These are phyloP conservation scores for Colletotrichum cordylinicola DNA, from an alignment of 2,329 filamentous ascomycete species.

Conservation along the genomic window DNA sequence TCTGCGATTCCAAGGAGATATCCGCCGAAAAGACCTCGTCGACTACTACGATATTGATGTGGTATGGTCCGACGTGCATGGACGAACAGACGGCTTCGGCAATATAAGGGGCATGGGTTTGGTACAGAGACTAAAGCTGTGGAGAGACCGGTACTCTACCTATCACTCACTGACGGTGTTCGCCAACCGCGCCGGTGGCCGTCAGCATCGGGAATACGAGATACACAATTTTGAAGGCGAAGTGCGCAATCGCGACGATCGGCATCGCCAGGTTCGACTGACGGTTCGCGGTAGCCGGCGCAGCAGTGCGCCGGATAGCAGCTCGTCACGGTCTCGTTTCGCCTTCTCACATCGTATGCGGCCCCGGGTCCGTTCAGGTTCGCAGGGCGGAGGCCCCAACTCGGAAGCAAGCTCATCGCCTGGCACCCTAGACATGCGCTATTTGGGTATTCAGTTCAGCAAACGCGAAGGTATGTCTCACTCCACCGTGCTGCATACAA, in stretches of 20 bases:
- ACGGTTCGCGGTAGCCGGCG: slow-evolving; percentile 43
- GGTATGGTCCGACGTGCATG: slow-evolving; percentile 55
- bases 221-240: slow-evolving; percentile 54
- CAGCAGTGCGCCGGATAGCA: slow-evolving; percentile 44
- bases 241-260: slow-evolving; percentile 50
- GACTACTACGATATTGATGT: slow-evolving; percentile 60
- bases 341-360: slow-evolving; percentile 50
- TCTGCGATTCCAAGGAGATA: slow-evolving; percentile 53
- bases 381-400: slow-evolving; percentile 23
- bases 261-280: slow-evolving; percentile 50
- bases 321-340: slow-evolving; percentile 41
- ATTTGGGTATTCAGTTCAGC: slow-evolving; percentile 56
- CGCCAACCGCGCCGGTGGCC: slow-evolving; percentile 50
- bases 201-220: slow-evolving; percentile 52
- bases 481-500: not conserved
- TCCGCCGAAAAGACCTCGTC: slow-evolving; percentile 52
- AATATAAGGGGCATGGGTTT: slow-evolving; percentile 56
- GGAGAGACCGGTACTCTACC: slow-evolving; percentile 53
- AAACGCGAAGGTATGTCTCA: slow-evolving; percentile 46
- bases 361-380: slow-evolving; percentile 39
- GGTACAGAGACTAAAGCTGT: slow-evolving; percentile 58
- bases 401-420: slow-evolving; percentile 27
- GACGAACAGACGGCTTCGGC: slow-evolving; percentile 55
- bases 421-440: slow-evolving; percentile 46
- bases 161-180: slow-evolving; percentile 54